A percentile compares a stretch with the other conserved stretches of the same genome.
Conservation (phyloP, 164 flowering plant species). For the Annona cherimola region DNA sequence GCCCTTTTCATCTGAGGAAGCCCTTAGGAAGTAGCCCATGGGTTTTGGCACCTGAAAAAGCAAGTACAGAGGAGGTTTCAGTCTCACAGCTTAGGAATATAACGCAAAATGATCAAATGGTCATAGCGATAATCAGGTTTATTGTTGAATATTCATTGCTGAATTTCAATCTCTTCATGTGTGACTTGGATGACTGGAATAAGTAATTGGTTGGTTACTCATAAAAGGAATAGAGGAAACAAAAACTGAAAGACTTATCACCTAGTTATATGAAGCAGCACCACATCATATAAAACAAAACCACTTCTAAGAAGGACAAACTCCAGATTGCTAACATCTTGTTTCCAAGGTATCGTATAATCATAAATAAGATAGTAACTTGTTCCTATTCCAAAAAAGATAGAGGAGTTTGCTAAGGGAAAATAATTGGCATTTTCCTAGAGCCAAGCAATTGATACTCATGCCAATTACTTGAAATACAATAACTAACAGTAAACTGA, state of each 20-base stretch:
- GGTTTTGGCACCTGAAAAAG: slow-evolving; percentile 88
- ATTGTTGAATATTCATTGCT: background rate
- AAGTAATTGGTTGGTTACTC: background rate
- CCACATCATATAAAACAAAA: background rate
- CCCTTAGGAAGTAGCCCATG: slow-evolving; percentile 57
- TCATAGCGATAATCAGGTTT: background rate
- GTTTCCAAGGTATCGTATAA: too few relatives aligned
- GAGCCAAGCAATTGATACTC: background rate
- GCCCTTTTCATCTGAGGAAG: slow-evolving; percentile 70
- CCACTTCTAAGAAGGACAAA: background rate
- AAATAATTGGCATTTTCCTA: background rate
- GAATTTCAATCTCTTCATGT: background rate
- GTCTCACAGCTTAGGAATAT: background rate
- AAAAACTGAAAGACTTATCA: background rate
- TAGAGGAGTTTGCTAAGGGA: background rate
- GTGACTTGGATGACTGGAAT: background rate
- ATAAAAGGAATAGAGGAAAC: background rate
- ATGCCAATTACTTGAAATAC: background rate
- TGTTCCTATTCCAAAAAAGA: background rate
- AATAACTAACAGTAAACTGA: too few relatives aligned
- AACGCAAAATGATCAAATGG: background rate
- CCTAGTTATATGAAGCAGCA: background rate
- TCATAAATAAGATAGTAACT: background rate
- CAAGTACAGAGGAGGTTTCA: background rate
- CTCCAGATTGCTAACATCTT: background rate